Evolutionary conservation across 1,284 basidiomycete species (phyloP), one percentile per base, ranked within the genome.

Genomic region (Inonotus hispidus): DNA sequence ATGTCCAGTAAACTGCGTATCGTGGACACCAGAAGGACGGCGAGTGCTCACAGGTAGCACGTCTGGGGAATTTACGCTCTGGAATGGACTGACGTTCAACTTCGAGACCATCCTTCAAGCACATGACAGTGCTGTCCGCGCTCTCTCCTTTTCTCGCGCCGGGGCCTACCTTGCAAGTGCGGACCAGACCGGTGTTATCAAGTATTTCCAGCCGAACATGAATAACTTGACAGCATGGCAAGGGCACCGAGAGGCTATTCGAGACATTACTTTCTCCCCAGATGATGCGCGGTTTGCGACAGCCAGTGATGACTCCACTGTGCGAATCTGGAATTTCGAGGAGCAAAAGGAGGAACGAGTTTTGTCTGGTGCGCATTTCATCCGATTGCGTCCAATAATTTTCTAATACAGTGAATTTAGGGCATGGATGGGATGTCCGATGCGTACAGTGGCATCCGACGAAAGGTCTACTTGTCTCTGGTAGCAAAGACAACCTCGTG

Each of bases 71-170:
- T 98, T 99, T 74, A 98, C 96, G 0, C 83, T 99, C 4, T 99
- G 97, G 96, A 99, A 99, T 70, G 96, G 95, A 19, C 80, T 97
- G 35, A 98, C 96, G 0, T 99, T 98, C 85, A 98, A 99, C 77
- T 99, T 99, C 72, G 96, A 99, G 74, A 98, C 96, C 0, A 98
- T 99, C 69, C 83, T 98, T 46, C 95, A 98, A 75, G 96, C 95
- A 0, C 97, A 99, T 75, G 96, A 99, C 72, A 88, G 89, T 8
- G 91, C 94, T 21, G 93, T 99, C 62, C 92, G 95, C 39, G 84
- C 93, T 0, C 85, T 98, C 71, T 79, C 85, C 8, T 99, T 96
- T 77, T 92, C 91, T 1, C 92, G 96, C 68, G 92, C 93, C 0
- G 96, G 96, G 10, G 81, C 87, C 19, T 97, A 92, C 73, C 84